A percentile compares a stretch with the other conserved stretches of the same genome.
These are phyloP conservation scores for Rhizomucor pusillus DNA, from an alignment of 371 early-diverging fungal genomes.

Conservation along the genomic window DNA sequence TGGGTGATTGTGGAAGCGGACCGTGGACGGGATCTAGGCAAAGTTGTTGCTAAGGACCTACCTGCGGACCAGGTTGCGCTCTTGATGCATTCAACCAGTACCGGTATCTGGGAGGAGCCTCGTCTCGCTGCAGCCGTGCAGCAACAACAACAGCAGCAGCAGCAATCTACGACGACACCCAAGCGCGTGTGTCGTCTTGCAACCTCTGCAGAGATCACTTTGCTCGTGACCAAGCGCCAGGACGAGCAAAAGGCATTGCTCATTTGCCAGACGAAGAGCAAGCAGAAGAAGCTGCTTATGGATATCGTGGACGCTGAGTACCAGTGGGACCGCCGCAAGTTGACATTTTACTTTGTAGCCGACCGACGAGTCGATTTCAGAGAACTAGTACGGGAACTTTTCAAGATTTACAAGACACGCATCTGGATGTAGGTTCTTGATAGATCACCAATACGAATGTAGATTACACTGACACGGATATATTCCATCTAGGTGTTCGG, in stretches of 20 bases:
- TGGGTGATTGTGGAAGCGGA: slow-evolving; percentile 95
- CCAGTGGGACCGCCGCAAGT: slow-evolving; percentile 96
- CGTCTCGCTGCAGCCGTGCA: background rate
- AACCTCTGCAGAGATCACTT: slow-evolving; percentile 71
- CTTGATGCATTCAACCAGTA: slow-evolving; percentile 12
- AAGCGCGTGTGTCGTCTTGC: slow-evolving; percentile 91
- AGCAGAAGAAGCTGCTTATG: slow-evolving; percentile 88
- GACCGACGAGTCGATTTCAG: slow-evolving; percentile 97
- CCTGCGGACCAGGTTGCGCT: slow-evolving; percentile 54
- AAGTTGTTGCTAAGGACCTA: slow-evolving; percentile 70
- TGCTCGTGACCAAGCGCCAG: slow-evolving; percentile 67
- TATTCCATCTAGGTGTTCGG: slow-evolving; percentile 10
- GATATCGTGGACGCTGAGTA: slow-evolving; percentile 96
- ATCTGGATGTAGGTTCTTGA: slow-evolving; percentile 88
- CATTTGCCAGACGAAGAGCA: slow-evolving; percentile 85
- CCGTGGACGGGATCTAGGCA: slow-evolving; percentile 93
- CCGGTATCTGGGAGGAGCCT: slow-evolving; percentile 7
- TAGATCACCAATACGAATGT: background rate
- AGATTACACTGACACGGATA: background rate
- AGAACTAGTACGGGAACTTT: slow-evolving; percentile 97
- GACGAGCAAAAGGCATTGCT: slow-evolving; percentile 90
- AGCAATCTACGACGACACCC: slow-evolving; percentile 52
- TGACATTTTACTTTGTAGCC: slow-evolving; percentile 93
- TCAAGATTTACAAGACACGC: slow-evolving; percentile 98
- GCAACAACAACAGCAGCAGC: slow-evolving; percentile 6